Evolutionary conservation across 768 basidiomycete genomes (phyloP).

Genomic region (Tulasnella sp.): DNA sequence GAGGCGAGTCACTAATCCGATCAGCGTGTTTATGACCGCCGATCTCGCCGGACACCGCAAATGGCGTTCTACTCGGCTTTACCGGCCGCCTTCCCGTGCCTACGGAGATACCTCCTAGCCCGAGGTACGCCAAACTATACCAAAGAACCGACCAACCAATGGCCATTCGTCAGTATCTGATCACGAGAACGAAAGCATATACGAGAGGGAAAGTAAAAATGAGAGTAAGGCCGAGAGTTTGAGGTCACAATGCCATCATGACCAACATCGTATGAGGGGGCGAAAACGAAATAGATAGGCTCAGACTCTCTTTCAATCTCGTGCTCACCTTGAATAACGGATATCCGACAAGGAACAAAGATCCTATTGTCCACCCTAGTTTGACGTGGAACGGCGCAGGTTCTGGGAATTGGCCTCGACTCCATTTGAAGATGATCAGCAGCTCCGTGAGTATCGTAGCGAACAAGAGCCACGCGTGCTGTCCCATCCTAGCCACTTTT

Average conservation of each 20-base stretch:
- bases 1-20: not conserved
- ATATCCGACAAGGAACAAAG: constrained; percentile 55
- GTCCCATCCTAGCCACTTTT: constrained; percentile 79
- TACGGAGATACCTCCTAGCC: constrained; percentile 45
- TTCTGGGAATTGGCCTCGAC: constrained; percentile 56
- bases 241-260: not conserved
- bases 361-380: constrained; percentile 59
- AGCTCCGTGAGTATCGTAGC: constrained; percentile 80
- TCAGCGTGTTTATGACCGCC: not conserved
- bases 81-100: constrained; percentile 23
- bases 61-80: constrained; percentile 7
- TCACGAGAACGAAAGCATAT: constrained; percentile 12
- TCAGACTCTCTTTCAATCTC: not conserved
- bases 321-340: constrained; percentile 53
- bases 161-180: constrained; percentile 20
- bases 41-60: not conserved
- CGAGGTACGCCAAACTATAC: constrained; percentile 59
- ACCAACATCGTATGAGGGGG: constrained; percentile 11
- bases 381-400: constrained; percentile 57
- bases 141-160: not conserved
- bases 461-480: constrained; percentile 78
- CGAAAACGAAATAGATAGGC: not conserved
- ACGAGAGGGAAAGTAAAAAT: constrained; percentile 14
- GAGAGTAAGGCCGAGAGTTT: constrained; percentile 12
- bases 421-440: constrained; percentile 76